These are phyloP conservation scores for Gracilaria domingensis DNA, from an alignment of 23 red algal species.

Conservation along the genomic window DNA sequence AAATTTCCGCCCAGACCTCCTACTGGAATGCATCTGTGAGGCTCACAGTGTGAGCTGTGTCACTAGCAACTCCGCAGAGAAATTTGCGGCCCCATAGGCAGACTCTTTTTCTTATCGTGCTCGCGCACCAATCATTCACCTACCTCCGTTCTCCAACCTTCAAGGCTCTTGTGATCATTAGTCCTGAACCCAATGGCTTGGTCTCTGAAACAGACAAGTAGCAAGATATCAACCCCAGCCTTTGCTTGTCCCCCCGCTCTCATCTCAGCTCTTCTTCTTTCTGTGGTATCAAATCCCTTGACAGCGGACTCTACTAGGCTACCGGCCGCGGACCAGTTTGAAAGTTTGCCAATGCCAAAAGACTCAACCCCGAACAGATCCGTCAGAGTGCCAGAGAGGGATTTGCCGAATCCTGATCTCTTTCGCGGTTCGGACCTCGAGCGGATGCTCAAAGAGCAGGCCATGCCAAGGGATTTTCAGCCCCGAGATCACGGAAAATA, in stretches of 20 bases:
- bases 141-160: neutral
- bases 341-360: neutral
- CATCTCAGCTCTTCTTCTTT: neutral
- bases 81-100: too few relatives aligned
- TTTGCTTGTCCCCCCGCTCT: neutral
- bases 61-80: too few relatives aligned
- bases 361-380: neutral
- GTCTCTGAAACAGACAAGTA: neutral
- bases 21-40: too few relatives aligned
- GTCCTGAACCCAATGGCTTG: neutral
- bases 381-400: neutral
- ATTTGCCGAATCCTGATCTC: neutral
- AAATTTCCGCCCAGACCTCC: too few relatives aligned
- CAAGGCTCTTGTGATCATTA: neutral
- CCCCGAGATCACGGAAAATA: constrained; percentile 23
- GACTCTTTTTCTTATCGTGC: neutral
- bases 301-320: neutral
- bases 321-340: neutral
- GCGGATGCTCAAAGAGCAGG: constrained; percentile 20
- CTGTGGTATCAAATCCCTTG: neutral
- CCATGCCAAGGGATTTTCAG: constrained; percentile 21
- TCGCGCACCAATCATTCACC: neutral
- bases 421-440: constrained; percentile 1
- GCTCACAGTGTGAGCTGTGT: too few relatives aligned
- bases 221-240: neutral